Evolutionary conservation across 305 asterid genomes (phyloP).

Genomic region (Fraxinus sp.): DNA sequence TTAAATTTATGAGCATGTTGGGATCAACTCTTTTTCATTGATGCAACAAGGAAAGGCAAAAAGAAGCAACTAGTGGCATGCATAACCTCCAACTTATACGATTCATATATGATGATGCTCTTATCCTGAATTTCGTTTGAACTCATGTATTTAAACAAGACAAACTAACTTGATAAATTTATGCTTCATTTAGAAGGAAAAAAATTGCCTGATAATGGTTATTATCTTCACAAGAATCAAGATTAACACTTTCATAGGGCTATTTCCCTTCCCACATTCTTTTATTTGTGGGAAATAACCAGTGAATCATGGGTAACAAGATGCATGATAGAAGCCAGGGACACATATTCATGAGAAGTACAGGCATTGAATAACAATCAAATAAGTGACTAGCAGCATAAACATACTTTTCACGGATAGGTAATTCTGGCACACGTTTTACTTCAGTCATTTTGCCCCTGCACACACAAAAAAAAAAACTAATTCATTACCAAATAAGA

Average conservation of each 20-base stretch:
- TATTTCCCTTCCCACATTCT: neutral
- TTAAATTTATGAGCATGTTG: neutral
- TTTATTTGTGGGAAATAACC: neutral
- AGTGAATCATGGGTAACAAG: neutral
- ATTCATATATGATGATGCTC: neutral
- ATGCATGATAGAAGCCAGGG: neutral
- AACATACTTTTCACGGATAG: constrained; percentile 70
- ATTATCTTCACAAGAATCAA: neutral
- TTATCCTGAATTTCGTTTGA: neutral
- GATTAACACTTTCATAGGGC: neutral
- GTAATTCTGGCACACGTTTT: constrained; percentile 66
- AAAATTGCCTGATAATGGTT: neutral
- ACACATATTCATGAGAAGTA: neutral
- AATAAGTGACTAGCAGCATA: constrained; percentile 21
- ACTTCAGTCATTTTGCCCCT: constrained; percentile 53
- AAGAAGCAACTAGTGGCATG: neutral
- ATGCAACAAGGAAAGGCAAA: neutral
- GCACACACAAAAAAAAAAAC: constrained; percentile 28
- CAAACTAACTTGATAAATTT: neutral
- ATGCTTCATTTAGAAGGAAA: neutral
- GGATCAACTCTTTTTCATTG: neutral
- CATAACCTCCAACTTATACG: neutral
- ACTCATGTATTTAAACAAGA: neutral
- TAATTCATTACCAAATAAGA: constrained; percentile 3
- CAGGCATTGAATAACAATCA: neutral